Percentiles rank a stretch among this genome's conserved stretches.
Conservation (phyloP, 106 monocot species). For the Dendrobium chrysotoxum region DNA sequence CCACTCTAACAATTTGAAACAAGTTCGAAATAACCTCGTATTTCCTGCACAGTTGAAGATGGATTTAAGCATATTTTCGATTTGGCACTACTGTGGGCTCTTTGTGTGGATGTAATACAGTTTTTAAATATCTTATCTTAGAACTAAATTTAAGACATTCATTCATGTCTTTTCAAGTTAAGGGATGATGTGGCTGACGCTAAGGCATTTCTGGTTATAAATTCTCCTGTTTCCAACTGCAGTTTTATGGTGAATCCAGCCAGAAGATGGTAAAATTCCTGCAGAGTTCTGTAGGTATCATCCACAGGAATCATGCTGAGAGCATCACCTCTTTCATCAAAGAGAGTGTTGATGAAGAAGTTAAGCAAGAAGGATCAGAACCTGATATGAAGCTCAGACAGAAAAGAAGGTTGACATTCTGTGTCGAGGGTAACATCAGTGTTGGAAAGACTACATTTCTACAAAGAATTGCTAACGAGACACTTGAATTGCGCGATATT, state of each 20-base stretch:
- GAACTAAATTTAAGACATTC: not conserved
- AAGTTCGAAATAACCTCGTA: too few relatives aligned
- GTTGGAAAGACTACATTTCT: conserved; percentile 94
- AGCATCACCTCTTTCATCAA: conserved; percentile 94
- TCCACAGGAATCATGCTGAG: conserved; percentile 89
- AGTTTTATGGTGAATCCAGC: conserved; percentile 67
- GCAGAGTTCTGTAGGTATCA: conserved; percentile 68
- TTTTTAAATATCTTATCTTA: not conserved
- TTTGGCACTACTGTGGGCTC: too few relatives aligned
- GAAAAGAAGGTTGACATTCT: conserved; percentile 91
- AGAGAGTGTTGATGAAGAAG: conserved; percentile 80
- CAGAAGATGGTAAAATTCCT: conserved; percentile 81
- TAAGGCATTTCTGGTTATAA: not conserved
- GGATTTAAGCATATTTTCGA: too few relatives aligned
- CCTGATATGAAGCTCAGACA: conserved; percentile 30
- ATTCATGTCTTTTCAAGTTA: not conserved
- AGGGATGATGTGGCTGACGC: not conserved
- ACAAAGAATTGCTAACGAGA: conserved; percentile 92
- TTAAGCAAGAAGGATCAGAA: conserved; percentile 32
- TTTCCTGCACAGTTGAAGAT: too few relatives aligned
- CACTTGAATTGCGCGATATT: conserved; percentile 83
- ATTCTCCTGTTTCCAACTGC: conserved; percentile 6
- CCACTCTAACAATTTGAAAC: too few relatives aligned
- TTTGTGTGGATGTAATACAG: too few relatives aligned
- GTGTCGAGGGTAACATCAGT: conserved; percentile 96